Conservation (phyloP, 768 basidiomycete genomes). For the Termitomyces sp. region DNA sequence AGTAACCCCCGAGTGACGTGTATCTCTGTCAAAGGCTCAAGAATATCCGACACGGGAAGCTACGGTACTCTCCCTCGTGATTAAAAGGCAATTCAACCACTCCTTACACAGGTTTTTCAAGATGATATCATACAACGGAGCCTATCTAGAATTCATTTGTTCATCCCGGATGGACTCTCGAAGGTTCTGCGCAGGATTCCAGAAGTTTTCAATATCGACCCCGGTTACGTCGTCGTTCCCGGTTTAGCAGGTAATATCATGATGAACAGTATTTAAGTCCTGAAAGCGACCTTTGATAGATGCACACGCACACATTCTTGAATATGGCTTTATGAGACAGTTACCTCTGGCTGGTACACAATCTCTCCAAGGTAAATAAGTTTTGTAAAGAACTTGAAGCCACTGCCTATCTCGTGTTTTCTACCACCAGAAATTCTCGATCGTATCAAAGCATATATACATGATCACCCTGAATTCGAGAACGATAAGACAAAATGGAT, state of each 20-base stretch:
- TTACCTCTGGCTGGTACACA: constrained; percentile 59
- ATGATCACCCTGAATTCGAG: constrained; percentile 52
- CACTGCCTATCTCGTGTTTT: neutral
- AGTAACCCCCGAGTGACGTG: constrained; percentile 54
- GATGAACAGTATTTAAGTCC: neutral
- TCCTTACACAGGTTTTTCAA: constrained; percentile 7
- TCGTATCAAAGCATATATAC: constrained; percentile 58
- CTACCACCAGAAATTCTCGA: constrained; percentile 55
- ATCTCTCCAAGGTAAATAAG: constrained; percentile 55
- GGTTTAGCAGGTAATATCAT: constrained; percentile 60
- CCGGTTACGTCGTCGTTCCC: constrained; percentile 56
- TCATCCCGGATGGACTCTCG: constrained; percentile 10
- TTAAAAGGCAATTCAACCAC: neutral
- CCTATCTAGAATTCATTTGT: neutral
- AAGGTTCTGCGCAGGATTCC: constrained; percentile 8
- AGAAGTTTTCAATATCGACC: constrained; percentile 17
- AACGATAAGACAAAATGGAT: constrained; percentile 66
- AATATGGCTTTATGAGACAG: constrained; percentile 70
- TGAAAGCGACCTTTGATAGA: constrained; percentile 39
- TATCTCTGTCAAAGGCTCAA: constrained; percentile 49
- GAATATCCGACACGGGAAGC: constrained; percentile 47
- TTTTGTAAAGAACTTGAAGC: neutral
- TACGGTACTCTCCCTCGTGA: constrained; percentile 33
- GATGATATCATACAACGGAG: constrained; percentile 15
- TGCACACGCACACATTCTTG: constrained; percentile 76